phyloP scores from a whole-genome alignment of 2,329 filamentous ascomycete genomes.

The Alternaria atra region DNA sequence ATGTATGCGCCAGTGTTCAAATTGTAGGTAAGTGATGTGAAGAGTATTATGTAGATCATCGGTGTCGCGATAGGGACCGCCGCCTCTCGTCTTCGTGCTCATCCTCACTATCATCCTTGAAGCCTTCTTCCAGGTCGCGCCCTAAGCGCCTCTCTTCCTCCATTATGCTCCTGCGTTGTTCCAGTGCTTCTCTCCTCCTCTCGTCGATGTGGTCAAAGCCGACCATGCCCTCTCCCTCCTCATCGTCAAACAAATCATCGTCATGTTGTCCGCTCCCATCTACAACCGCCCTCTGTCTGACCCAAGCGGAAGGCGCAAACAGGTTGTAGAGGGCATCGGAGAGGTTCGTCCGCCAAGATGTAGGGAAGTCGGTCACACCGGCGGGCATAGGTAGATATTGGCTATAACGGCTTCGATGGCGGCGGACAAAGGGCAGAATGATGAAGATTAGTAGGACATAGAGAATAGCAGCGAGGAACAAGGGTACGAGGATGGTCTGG shows the following conservation, averaged over 20 bases:
- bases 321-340: conserved; percentile 47
- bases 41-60: conserved; percentile 7
- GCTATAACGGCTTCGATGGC: conserved; percentile 55
- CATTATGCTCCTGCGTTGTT: conserved; percentile 50
- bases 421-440: conserved; percentile 56
- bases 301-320: conserved; percentile 45
- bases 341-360: conserved; percentile 46
- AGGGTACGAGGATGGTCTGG: conserved; percentile 58
- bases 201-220: conserved; percentile 54
- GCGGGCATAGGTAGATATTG: conserved; percentile 55
- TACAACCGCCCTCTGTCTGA: conserved; percentile 32
- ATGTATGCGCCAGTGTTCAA: background rate
- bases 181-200: conserved; percentile 50
- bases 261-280: conserved; percentile 47
- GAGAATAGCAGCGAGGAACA: conserved; percentile 54
- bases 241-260: conserved; percentile 55
- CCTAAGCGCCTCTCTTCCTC: conserved; percentile 72
- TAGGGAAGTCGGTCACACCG: conserved; percentile 23
- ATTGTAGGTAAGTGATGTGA: background rate
- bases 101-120: conserved; percentile 76
- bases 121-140: conserved; percentile 79
- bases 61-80: conserved; percentile 28
- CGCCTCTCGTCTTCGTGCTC: conserved; percentile 53
- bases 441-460: conserved; percentile 54
- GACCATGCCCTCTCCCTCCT: conserved; percentile 59